These are phyloP conservation scores for Tillandsia leiboldiana DNA, from an alignment of 176 grass and related monocot genomes.

Conservation along the genomic window DNA sequence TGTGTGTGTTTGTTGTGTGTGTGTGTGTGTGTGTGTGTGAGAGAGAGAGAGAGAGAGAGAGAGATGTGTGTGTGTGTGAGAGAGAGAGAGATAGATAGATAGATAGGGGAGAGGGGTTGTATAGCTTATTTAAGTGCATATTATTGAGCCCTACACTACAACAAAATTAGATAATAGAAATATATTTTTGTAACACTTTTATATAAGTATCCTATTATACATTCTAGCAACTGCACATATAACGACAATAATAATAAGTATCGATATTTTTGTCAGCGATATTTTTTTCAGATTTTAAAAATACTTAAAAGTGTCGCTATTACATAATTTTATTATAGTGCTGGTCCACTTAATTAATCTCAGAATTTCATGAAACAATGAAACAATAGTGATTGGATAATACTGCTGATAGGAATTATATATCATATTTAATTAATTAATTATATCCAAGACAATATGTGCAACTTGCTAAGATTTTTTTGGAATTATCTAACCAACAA, in stretches of 20 bases:
- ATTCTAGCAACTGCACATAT: no score
- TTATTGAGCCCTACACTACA: not conserved
- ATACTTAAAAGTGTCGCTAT: no score
- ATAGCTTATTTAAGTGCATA: not conserved
- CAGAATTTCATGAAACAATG: not conserved
- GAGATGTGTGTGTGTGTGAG: not conserved
- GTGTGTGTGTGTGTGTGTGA: not conserved
- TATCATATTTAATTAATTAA: no score
- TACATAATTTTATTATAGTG: no score
- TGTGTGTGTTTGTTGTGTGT: not conserved
- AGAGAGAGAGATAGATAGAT: not conserved
- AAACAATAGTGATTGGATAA: not conserved
- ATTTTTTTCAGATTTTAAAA: no score
- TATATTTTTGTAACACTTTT: no score
- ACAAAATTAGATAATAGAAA: no score
- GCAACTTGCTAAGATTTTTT: conserved; percentile 15
- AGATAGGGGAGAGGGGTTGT: not conserved
- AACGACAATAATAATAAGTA: no score
- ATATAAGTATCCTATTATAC: no score
- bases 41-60: not conserved
- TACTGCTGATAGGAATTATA: not conserved
- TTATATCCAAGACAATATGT: not conserved
- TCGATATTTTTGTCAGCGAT: no score
- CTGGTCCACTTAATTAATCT: not conserved
- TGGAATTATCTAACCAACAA: conserved; percentile 20